phyloP scores from a whole-genome alignment of 495 filamentous ascomycete species.

The Pseudevernia furfuracea region DNA sequence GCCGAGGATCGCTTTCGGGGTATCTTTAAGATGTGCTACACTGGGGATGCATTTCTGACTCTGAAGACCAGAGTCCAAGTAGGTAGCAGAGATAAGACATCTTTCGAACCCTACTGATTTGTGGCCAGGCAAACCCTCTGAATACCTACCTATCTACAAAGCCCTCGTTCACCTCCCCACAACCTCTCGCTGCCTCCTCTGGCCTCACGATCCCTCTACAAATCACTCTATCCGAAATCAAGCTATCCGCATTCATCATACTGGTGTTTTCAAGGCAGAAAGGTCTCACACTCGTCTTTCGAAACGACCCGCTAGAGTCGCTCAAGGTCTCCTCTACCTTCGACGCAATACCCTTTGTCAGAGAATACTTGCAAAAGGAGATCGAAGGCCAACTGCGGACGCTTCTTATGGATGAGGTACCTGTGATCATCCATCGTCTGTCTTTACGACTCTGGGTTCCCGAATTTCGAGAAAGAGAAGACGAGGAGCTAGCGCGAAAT shows the following conservation, averaged over 20 bases:
- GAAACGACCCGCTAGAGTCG: slow-evolving; percentile 95
- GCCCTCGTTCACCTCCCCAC: slow-evolving; percentile 83
- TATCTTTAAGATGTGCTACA: slow-evolving; percentile 98
- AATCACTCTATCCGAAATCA: slow-evolving; percentile 93
- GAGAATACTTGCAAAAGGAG: slow-evolving; percentile 92
- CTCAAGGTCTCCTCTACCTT: slow-evolving; percentile 98
- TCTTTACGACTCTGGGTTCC: slow-evolving; percentile 86
- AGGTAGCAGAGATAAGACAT: slow-evolving; percentile 24
- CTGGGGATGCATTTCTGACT: slow-evolving; percentile 88
- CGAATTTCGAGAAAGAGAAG: slow-evolving; percentile 64
- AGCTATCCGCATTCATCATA: slow-evolving; percentile 95
- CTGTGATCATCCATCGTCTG: slow-evolving; percentile 88
- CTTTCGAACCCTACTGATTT: not conserved
- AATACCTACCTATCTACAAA: slow-evolving; percentile 91
- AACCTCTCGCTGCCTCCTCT: slow-evolving; percentile 86
- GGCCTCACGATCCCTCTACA: slow-evolving; percentile 92
- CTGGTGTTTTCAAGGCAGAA: slow-evolving; percentile 96
- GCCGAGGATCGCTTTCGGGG: slow-evolving; percentile 95
- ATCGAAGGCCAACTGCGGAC: slow-evolving; percentile 91
- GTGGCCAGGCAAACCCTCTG: slow-evolving; percentile 71
- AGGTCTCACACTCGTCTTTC: slow-evolving; percentile 89
- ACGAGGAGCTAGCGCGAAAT: slow-evolving; percentile 35
- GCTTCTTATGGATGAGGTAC: slow-evolving; percentile 94
- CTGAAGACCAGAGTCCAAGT: slow-evolving; percentile 89
- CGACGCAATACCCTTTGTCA: slow-evolving; percentile 95